Base-by-base conservation (phyloP, 163 green algal species). In the Scenedesmus sp. region DNA sequence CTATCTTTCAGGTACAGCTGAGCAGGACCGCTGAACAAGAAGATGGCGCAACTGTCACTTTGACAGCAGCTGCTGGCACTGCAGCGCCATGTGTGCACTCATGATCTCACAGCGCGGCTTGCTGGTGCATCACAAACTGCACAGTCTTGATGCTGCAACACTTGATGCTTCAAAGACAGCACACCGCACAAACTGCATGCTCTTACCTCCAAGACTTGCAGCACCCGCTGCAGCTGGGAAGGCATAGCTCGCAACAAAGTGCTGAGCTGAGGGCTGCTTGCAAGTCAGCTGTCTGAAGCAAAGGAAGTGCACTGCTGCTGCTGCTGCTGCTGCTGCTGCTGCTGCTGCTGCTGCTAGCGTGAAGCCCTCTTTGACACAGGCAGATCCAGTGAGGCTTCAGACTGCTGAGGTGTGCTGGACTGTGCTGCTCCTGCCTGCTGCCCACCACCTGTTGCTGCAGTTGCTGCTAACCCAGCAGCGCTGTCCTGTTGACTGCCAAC, bases 321-420 rank as follows among this genome's bases (percentile, higher is more conserved):
- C 34, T 46, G 34, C 34, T 46, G 34, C 34, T 46, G 34, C 34
- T 46, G 34, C 34, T 46, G 34, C 0, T 46, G 34, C 34, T 46
- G 20, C 81, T 26, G 81, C 81, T 64, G 81, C 79, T 57, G 60
- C 59, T 73, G 56, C 56, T 79, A 91, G 7, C 87, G n/a, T n/a
- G 87, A 91, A 4, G 87, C 87, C 6, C 87, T 77, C 5, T 55
- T 86, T 20, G 87, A 91, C 62, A 91, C 34, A 18, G 87, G 87
- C 59, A 91, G 74, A 18, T 86, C 54, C 16, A 56, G 5, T 66
- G 52, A 7, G n/a, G 23, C 20, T 52, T 10, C 5, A 52, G 5
- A 23, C 23, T 79, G 70, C 70, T 46, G 1, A 5, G 18, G 23
- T 13, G 70, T 52, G 70, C 23, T 79, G 3, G 1, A 6, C 3